These are phyloP conservation scores for Cenchrus purpureus DNA, from an alignment of 176 grass and related monocot genomes.

Conservation along the genomic window DNA sequence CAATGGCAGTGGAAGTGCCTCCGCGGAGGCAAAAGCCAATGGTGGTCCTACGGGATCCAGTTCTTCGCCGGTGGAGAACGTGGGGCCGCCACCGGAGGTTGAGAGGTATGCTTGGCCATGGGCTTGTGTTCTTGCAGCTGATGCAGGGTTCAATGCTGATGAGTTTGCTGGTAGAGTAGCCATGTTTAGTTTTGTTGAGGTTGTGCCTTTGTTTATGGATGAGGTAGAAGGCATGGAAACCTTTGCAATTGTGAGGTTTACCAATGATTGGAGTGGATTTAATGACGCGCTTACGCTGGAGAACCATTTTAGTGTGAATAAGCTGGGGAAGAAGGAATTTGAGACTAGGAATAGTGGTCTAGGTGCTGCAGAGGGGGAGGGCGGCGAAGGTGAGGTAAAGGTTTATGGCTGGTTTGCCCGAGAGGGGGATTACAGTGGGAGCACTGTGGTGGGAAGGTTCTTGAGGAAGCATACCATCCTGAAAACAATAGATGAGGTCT, in stretches of 20 bases:
- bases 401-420: conserved; percentile 80
- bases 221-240: conserved; percentile 31
- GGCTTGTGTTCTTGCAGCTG: conserved; percentile 63
- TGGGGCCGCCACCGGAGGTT: conserved; percentile 10
- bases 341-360: background rate
- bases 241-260: conserved; percentile 63
- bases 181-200: conserved; percentile 47
- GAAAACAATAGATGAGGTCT: conserved; percentile 63
- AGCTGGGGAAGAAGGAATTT: conserved; percentile 67
- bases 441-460: conserved; percentile 49
- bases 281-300: conserved; percentile 63
- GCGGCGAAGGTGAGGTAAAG: conserved; percentile 10
- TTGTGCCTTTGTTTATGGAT: conserved; percentile 48
- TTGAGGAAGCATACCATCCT: conserved; percentile 68
- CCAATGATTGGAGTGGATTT: conserved; percentile 67
- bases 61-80: background rate
- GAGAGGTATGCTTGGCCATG: conserved; percentile 83
- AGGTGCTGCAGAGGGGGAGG: background rate
- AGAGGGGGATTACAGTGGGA: conserved; percentile 59
- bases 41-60: conserved; percentile 12
- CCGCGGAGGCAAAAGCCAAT: background rate
- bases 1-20: background rate
- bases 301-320: conserved; percentile 61
- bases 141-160: conserved; percentile 29
- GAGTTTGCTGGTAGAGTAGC: conserved; percentile 36